Conservation (phyloP, 352 stramenopile genomes). For the Plasmopara halstedii region DNA sequence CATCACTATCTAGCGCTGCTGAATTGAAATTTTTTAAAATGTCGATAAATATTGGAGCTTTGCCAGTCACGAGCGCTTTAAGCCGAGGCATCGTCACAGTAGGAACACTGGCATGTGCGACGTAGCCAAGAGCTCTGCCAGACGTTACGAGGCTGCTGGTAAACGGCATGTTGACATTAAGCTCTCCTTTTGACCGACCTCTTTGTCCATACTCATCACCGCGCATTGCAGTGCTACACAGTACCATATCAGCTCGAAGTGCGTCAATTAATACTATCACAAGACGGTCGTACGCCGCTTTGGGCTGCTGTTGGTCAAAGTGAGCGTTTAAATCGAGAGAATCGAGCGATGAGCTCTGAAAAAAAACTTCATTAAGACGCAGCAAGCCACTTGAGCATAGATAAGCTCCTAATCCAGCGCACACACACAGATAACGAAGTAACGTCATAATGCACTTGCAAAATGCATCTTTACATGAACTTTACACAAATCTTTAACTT, state of each 20-base stretch:
- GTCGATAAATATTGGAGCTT: constrained; percentile 83
- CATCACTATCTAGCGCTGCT: constrained; percentile 50
- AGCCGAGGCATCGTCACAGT: constrained; percentile 87
- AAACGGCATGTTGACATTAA: constrained; percentile 67
- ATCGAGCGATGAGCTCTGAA: constrained; percentile 9
- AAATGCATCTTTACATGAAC: background rate
- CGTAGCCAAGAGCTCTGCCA: constrained; percentile 52
- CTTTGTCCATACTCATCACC: background rate
- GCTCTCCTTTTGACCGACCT: constrained; percentile 21
- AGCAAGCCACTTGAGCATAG: constrained; percentile 48
- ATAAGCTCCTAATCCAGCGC: constrained; percentile 35
- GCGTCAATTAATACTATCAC: constrained; percentile 85
- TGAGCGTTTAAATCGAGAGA: constrained; percentile 1
- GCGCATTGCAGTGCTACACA: constrained; percentile 53
- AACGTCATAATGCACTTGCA: constrained; percentile 3
- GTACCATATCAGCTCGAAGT: constrained; percentile 82
- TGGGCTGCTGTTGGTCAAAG: background rate
- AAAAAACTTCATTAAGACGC: constrained; percentile 49
- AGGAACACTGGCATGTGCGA: constrained; percentile 73
- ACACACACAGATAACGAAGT: constrained; percentile 29
- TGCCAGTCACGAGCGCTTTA: constrained; percentile 81
- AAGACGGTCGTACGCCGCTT: constrained; percentile 55
- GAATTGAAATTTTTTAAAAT: constrained; percentile 90
- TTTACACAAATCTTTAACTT: constrained; percentile 12
- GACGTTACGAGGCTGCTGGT: constrained; percentile 39